Base-by-base conservation (phyloP, 768 basidiomycete species). In the Suillus weaverae region DNA sequence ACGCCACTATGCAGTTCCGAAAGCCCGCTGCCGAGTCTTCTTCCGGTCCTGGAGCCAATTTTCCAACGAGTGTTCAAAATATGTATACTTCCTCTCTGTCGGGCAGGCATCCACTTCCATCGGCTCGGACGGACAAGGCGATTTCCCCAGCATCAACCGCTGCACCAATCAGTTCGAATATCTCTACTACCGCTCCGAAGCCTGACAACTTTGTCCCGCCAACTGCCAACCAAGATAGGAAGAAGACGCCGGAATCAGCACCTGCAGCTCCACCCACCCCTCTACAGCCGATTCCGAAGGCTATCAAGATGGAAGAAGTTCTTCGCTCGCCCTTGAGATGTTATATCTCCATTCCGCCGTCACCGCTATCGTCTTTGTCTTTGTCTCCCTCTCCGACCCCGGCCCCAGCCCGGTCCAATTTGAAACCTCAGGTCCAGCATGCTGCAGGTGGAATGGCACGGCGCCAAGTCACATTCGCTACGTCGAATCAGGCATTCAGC, bases 291-390 rank as follows among this genome's bases (percentile, higher is more conserved):
- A 18, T 54, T 13, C 61, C 64, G 7, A 72, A 66, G 35, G 56
- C 61, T 22, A 64, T 66, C 57, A 72, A 74, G 65, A 60, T 56
- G 36, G 68, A 73, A 39, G 70, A 75, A 41, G 44, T 62, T 32
- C 22, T 57, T 26, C 62, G 51, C 43, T 53, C 64, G 2, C 62
- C 64, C 6, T 26, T 51, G 36, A 62, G 18, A 11, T 67, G 53
- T 16, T 39, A 67, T 14, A 46, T 70, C 53, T 72, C 74, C 18
- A 62, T 69, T 3, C 38, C 56, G 2, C 65, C 68, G 0, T 68
- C 71, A 9, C 74, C 71, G 0, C 36, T 67, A 0, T 69, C 65
- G 6, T 60, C 73, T 2, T 62, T 61, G 6, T 60, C 73, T 2
- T 62, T 61, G 9, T 66, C 68, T 38, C 43, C 14, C 16, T 48